These are phyloP conservation scores for Cochlearia excelsa DNA, from an alignment of 345 rosid genomes.

Conservation along the genomic window DNA sequence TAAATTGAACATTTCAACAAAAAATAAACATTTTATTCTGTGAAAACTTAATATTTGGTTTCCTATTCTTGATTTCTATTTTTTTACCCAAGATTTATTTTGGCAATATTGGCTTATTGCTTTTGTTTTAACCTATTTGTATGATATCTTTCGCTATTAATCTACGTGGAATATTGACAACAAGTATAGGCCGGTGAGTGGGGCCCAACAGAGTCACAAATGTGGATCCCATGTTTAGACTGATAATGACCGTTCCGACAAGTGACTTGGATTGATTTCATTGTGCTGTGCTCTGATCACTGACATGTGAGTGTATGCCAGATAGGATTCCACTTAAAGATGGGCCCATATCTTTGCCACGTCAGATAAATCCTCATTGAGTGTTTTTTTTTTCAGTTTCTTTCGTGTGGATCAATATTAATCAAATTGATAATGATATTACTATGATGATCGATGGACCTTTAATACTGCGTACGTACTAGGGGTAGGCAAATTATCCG, in stretches of 20 bases:
- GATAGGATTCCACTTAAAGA: slow-evolving; percentile 23
- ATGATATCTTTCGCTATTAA: neutral
- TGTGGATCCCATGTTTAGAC: slow-evolving; percentile 2
- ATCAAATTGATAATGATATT: too few species aligned
- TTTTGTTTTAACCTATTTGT: neutral
- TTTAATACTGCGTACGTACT: too few species aligned
- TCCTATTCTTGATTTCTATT: neutral
- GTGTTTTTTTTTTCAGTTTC: neutral
- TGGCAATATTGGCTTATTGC: neutral
- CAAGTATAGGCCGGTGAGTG: slow-evolving; percentile 31
- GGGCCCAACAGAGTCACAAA: slow-evolving; percentile 16
- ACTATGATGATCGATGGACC: too few species aligned
- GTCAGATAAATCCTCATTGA: slow-evolving; percentile 18
- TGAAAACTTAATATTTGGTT: too few species aligned
- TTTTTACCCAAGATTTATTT: neutral
- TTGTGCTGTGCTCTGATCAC: slow-evolving; percentile 12
- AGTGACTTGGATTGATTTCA: slow-evolving; percentile 12
- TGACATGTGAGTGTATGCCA: slow-evolving; percentile 30
- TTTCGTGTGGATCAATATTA: slow-evolving; percentile 4
- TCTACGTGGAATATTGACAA: slow-evolving; percentile 29
- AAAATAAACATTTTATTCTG: too few species aligned
- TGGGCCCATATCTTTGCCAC: slow-evolving; percentile 28
- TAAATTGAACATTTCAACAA: too few species aligned
- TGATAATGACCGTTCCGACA: slow-evolving; percentile 37
- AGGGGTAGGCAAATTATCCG: too few species aligned